These are phyloP conservation scores for Alternaria metachromatica DNA, from an alignment of 2,329 filamentous ascomycete species.

Conservation along the genomic window DNA sequence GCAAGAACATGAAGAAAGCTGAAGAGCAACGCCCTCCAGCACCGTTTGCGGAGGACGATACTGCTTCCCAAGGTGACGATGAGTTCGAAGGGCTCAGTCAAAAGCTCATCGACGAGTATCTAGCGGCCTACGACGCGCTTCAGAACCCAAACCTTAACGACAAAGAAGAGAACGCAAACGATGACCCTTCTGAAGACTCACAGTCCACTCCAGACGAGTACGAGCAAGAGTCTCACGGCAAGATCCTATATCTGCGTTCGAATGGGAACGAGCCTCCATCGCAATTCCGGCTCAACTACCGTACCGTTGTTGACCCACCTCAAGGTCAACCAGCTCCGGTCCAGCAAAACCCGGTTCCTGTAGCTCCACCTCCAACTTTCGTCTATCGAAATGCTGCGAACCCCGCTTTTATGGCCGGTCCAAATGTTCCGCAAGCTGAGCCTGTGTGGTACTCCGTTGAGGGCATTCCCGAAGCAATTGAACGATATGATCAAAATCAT, in stretches of 20 bases:
- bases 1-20: not conserved
- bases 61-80: not conserved
- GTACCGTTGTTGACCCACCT: too few species aligned
- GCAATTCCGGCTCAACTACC: not conserved
- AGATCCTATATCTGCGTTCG: not conserved
- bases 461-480: not conserved
- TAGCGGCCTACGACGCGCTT: not conserved
- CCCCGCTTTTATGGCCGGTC: not conserved
- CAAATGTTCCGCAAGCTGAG: not conserved
- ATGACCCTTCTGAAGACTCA: not conserved
- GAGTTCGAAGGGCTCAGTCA: not conserved
- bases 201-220: not conserved
- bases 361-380: not conserved
- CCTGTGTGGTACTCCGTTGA: not conserved
- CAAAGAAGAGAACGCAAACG: not conserved
- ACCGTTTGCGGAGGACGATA: not conserved
- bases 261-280: not conserved
- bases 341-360: not conserved
- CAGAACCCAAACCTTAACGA: not conserved
- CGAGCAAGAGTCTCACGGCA: not conserved
- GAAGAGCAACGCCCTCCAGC: not conserved
- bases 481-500: too few species aligned
- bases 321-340: not conserved
- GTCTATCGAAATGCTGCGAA: not conserved
- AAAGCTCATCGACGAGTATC: not conserved